Conservation (phyloP, 352 stramenopile genomes). For the Nothophytophthora sp. region DNA sequence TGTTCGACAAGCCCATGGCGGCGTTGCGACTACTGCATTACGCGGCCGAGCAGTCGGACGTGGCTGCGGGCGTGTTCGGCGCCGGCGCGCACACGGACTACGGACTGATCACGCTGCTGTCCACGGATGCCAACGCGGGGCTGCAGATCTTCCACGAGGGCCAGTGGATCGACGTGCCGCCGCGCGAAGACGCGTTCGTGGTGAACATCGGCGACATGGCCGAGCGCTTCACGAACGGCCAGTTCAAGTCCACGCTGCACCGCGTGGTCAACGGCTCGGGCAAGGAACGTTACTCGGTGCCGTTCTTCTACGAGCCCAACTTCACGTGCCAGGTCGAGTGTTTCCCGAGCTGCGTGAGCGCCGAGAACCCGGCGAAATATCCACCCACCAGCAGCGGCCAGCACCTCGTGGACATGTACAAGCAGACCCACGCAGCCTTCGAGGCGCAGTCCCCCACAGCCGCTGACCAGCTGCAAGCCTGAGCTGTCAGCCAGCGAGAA, state of each 20-base stretch:
- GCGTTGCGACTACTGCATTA: conserved; percentile 82
- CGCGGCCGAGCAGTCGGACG: conserved; percentile 60
- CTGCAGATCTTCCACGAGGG: conserved; percentile 60
- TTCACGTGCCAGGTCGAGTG: conserved; percentile 66
- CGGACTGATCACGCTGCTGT: conserved; percentile 67
- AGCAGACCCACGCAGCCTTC: conserved; percentile 64
- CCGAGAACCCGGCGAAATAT: conserved; percentile 53
- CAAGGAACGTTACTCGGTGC: conserved; percentile 72
- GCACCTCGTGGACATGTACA: conserved; percentile 79
- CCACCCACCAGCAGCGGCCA: conserved; percentile 69
- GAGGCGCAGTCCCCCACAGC: conserved; percentile 9
- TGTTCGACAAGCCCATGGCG: conserved; percentile 84
- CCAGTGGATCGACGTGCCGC: conserved; percentile 65
- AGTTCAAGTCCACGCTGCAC: conserved; percentile 65
- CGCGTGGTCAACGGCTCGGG: conserved; percentile 64
- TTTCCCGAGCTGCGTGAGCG: conserved; percentile 59
- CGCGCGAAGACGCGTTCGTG: conserved; percentile 55
- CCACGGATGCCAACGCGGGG: conserved; percentile 54
- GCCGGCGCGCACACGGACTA: conserved; percentile 81
- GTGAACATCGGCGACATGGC: conserved; percentile 80
- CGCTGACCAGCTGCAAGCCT: background rate
- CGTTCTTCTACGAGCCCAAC: conserved; percentile 81
- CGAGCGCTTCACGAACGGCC: conserved; percentile 74
- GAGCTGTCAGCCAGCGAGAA: too few relatives aligned
- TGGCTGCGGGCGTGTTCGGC: conserved; percentile 62